phyloP scores from a whole-genome alignment of 805 yeast species.

The Trichomonascus vanleenenianus region DNA sequence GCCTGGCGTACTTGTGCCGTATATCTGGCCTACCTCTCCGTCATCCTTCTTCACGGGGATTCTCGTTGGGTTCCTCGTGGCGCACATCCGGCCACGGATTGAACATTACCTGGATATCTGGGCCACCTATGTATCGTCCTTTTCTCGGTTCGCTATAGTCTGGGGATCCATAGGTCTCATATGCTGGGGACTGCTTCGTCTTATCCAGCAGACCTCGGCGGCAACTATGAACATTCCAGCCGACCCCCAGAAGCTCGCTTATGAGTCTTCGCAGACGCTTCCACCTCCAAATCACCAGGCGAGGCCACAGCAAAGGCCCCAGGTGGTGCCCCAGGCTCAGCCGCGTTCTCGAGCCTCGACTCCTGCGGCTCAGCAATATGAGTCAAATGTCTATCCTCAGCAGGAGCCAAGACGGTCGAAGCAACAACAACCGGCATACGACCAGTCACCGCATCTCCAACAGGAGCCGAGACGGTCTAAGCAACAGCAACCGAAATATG shows the following conservation, averaged over 20 bases:
- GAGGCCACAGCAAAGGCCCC: too few species aligned
- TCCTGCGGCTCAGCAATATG: too few species aligned
- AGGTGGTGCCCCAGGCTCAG: too few species aligned
- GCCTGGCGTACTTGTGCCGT: background rate
- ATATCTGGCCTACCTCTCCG: slow-evolving; percentile 12
- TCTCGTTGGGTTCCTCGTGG: slow-evolving; percentile 9
- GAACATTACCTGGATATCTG: slow-evolving; percentile 12
- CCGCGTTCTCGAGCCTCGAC: too few species aligned
- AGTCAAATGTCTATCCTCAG: too few species aligned
- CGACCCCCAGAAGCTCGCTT: background rate
- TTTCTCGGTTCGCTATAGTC: slow-evolving; percentile 4
- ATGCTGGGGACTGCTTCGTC: slow-evolving; percentile 6
- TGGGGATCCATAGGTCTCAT: slow-evolving; percentile 11
- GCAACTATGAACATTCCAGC: slow-evolving; percentile 6
- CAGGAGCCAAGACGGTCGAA: background rate
- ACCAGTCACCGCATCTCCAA: too few species aligned
- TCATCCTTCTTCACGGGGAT: slow-evolving; percentile 13
- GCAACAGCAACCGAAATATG: background rate
- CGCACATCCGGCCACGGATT: slow-evolving; percentile 8
- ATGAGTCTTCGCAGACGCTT: background rate
- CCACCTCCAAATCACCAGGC: too few species aligned
- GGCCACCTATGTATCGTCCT: slow-evolving; percentile 8
- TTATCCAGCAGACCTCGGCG: slow-evolving; percentile 10
- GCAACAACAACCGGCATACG: background rate
- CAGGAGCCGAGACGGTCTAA: background rate